Evolutionary conservation across 179 eudicot genomes (phyloP).

Genomic region (Silene coronaria): DNA sequence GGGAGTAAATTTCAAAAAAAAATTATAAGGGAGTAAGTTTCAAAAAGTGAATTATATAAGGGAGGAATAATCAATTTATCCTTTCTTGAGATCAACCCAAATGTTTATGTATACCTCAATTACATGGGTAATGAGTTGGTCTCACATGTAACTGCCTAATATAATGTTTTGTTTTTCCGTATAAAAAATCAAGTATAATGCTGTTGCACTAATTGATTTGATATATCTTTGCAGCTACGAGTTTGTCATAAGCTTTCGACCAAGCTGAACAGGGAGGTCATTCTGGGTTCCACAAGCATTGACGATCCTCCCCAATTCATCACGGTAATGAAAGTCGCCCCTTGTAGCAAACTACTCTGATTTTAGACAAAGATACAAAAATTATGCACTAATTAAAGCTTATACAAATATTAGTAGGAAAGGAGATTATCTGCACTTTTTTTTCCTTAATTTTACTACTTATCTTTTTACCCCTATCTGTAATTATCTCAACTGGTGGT

Average conservation of each 20-base stretch:
- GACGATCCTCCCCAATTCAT: constrained; percentile 84
- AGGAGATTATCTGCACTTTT: background rate
- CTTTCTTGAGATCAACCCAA: too few relatives aligned
- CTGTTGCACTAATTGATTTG: background rate
- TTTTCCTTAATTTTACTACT: background rate
- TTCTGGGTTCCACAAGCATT: constrained; percentile 77
- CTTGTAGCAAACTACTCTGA: background rate
- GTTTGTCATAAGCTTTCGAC: constrained; percentile 69
- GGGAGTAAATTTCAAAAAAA: too few relatives aligned
- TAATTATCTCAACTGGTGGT: background rate
- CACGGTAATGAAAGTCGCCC: constrained; percentile 37
- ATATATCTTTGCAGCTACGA: constrained; percentile 44
- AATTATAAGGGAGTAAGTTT: too few relatives aligned
- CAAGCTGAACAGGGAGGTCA: constrained; percentile 65
- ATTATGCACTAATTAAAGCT: background rate
- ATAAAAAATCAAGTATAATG: background rate
- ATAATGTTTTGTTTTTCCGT: too few relatives aligned
- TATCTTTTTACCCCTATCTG: background rate
- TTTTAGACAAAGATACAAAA: background rate
- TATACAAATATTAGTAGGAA: background rate
- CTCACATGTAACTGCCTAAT: too few relatives aligned
- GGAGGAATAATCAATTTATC: too few relatives aligned
- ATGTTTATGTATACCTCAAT: too few relatives aligned
- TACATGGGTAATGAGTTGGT: too few relatives aligned
- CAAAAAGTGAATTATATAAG: too few relatives aligned